Evolutionary conservation across 192 early-diverging fungal genomes (phyloP).

Genomic region (Coemansia sp.): DNA sequence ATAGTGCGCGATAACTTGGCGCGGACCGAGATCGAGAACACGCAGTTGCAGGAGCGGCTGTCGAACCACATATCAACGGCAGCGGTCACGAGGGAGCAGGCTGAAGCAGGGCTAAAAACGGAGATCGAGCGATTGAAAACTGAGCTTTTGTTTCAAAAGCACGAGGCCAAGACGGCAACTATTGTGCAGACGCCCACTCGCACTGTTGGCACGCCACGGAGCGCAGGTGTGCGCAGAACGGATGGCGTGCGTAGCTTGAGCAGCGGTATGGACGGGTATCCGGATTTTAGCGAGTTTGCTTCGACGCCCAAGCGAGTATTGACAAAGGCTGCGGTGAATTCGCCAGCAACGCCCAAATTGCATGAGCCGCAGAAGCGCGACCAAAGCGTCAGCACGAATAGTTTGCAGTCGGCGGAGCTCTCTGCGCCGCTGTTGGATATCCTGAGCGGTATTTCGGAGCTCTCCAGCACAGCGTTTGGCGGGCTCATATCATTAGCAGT

Average conservation of each 20-base stretch:
- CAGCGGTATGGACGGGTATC: conserved; percentile 10
- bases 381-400: not conserved
- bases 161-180: conserved; percentile 22
- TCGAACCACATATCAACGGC: conserved; percentile 29
- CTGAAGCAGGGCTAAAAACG: conserved; percentile 11
- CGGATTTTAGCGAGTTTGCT: conserved; percentile 36
- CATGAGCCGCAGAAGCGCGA: not conserved
- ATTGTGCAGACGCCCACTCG: conserved; percentile 11
- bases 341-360: not conserved
- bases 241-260: not conserved
- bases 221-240: not conserved
- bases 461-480: conserved; percentile 22
- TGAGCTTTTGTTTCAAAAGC: conserved; percentile 40
- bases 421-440: conserved; percentile 24
- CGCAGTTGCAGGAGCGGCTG: conserved; percentile 50
- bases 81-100: conserved; percentile 2
- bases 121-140: conserved; percentile 48
- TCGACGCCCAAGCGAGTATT: conserved; percentile 17
- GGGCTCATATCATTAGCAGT: conserved; percentile 29
- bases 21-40: conserved; percentile 51
- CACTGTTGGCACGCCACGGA: conserved; percentile 2
- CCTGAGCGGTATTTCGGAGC: conserved; percentile 19
- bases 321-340: not conserved
- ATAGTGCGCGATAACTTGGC: conserved; percentile 51
- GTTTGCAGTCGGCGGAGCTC: not conserved